Percentiles rank a stretch among this genome's conserved stretches.
These are phyloP conservation scores for Deakozyma indianensis DNA, from an alignment of 805 yeast genomes.

Conservation along the genomic window DNA sequence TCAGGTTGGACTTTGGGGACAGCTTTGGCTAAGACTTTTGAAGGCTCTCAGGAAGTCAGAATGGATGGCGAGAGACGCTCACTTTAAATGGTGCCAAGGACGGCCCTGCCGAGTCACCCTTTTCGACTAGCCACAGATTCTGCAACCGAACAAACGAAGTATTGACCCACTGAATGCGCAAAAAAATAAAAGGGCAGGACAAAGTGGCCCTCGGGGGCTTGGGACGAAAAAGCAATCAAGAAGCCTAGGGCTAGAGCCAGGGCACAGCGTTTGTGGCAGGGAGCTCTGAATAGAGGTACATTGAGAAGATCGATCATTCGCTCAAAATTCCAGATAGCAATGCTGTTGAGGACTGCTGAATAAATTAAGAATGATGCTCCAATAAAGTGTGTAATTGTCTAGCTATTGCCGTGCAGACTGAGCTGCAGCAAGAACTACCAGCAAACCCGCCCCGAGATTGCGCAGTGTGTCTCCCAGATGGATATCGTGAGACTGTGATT, in stretches of 20 bases:
- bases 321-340: not conserved
- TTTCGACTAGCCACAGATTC: no score
- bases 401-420: not conserved
- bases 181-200: not conserved
- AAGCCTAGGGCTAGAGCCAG: not conserved
- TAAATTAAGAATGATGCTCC: not conserved
- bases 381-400: not conserved
- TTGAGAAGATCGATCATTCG: not conserved
- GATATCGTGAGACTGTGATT: no score
- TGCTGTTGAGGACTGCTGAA: not conserved
- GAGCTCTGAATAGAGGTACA: not conserved
- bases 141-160: no score
- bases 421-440: no score
- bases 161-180: constrained; percentile 1
- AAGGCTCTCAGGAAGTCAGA: no score
- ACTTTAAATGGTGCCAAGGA: no score
- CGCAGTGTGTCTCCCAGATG: no score
- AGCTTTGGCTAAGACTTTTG: no score
- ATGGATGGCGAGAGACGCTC: no score
- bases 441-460: no score
- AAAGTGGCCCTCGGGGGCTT: not conserved
- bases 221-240: not conserved
- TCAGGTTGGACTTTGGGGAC: no score
- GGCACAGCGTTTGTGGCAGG: not conserved
- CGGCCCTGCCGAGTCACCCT: no score